Percentiles rank a stretch among this genome's conserved stretches.
phyloP scores from a whole-genome alignment of 148 eudicot genomes.

The Agrostemma githago region DNA sequence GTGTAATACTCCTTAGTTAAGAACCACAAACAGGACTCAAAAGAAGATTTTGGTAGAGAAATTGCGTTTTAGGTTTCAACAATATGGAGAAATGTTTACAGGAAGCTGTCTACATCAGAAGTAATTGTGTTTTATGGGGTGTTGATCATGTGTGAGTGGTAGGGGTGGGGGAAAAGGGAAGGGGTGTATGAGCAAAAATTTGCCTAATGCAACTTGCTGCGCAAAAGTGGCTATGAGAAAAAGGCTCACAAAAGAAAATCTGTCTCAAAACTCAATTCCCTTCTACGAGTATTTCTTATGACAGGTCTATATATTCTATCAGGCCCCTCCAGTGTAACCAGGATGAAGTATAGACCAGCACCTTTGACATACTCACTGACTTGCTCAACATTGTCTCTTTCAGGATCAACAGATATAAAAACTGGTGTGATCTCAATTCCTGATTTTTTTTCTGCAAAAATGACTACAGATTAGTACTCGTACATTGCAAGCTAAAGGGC shows the following conservation, averaged over 20 bases:
- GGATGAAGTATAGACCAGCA: conserved; percentile 12
- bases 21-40: no score
- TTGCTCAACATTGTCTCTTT: conserved; percentile 96
- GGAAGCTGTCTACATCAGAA: no score
- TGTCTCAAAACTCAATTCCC: neutral
- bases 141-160: neutral
- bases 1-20: no score
- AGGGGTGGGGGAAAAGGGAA: neutral
- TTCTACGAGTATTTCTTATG: neutral
- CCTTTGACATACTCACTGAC: conserved; percentile 88
- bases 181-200: neutral
- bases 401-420: conserved; percentile 96
- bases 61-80: no score
- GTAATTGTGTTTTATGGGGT: neutral
- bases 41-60: no score
- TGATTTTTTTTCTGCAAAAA: conserved; percentile 61
- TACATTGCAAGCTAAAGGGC: neutral
- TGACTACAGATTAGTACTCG: conserved; percentile 9
- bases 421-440: conserved; percentile 76
- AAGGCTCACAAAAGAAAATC: neutral
- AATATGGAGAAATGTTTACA: no score
- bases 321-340: neutral
- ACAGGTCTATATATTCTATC: neutral
- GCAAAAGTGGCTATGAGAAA: neutral
- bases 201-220: neutral